Percentiles rank a stretch among this genome's conserved stretches.
Evolutionary conservation across 2,329 filamentous ascomycete genomes (phyloP).

Genomic region (Epichloe festucae): DNA sequence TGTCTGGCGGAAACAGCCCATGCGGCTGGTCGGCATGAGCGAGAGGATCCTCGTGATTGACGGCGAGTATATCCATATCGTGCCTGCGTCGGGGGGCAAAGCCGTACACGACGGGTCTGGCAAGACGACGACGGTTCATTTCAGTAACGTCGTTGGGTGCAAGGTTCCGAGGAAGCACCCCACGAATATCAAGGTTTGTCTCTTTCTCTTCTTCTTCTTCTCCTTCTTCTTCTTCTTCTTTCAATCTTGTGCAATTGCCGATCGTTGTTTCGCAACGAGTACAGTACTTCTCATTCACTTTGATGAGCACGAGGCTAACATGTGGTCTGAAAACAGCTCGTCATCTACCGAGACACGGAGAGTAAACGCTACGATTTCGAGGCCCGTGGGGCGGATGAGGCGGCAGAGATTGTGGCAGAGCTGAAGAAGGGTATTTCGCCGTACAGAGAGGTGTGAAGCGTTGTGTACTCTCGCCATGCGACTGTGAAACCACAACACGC

Average conservation of each 20-base stretch:
- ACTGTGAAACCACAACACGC: conserved; percentile 12
- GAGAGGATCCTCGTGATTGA: conserved; percentile 69
- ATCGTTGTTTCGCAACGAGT: no score
- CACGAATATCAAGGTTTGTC: conserved; percentile 60
- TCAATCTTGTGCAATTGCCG: no score
- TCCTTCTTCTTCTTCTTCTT: not conserved
- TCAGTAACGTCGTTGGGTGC: conserved; percentile 69
- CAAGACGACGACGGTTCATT: conserved; percentile 72
- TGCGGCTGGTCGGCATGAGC: conserved; percentile 65
- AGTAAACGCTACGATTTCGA: conserved; percentile 79
- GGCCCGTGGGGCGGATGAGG: conserved; percentile 57
- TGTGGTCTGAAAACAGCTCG: conserved; percentile 29
- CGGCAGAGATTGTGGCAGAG: conserved; percentile 65
- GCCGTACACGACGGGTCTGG: conserved; percentile 48
- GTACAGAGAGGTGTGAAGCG: conserved; percentile 36
- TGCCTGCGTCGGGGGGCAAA: conserved; percentile 59
- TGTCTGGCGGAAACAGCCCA: conserved; percentile 71
- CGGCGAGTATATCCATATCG: conserved; percentile 77
- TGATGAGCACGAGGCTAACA: not conserved
- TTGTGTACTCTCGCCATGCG: no score
- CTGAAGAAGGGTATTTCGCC: conserved; percentile 64
- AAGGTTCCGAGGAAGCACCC: conserved; percentile 72
- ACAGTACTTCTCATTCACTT: no score
- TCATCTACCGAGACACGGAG: conserved; percentile 65
- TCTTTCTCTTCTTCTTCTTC: not conserved